phyloP scores from a whole-genome alignment of 2,329 filamentous ascomycete genomes.

The Cryphonectria naterciae region DNA sequence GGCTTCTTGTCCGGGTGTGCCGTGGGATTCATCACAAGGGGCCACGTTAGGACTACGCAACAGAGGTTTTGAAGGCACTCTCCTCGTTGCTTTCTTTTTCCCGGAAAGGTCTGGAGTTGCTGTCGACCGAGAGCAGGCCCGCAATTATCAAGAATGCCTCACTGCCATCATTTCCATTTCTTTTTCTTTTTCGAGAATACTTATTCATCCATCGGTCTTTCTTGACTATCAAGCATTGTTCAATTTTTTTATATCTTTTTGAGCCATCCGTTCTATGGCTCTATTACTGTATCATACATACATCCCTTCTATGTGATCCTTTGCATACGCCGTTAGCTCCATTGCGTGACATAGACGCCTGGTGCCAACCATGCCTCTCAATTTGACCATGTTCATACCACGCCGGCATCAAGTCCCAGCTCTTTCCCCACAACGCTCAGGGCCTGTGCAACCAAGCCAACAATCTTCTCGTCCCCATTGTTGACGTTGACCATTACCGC shows the following conservation, averaged over 20 bases:
- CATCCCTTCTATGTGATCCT: background rate
- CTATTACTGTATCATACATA: background rate
- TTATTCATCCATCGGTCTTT: background rate
- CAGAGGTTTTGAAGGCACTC: slow-evolving; percentile 5
- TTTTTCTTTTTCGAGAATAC: no score
- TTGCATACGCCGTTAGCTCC: background rate
- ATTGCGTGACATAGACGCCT: background rate
- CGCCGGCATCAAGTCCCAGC: slow-evolving; percentile 43
- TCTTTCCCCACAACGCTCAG: slow-evolving; percentile 66
- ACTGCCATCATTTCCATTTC: background rate
- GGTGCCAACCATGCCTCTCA: background rate
- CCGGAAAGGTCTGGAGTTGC: background rate
- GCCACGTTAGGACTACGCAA: slow-evolving; percentile 21
- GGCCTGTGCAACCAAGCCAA: slow-evolving; percentile 60
- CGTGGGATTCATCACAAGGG: slow-evolving; percentile 23
- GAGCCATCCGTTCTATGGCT: background rate
- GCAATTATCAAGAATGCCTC: background rate
- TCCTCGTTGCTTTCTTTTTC: background rate
- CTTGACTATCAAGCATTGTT: background rate
- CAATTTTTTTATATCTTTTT: background rate
- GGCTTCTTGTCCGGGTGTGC: slow-evolving; percentile 20
- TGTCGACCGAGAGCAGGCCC: background rate
- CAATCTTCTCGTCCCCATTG: slow-evolving; percentile 63
- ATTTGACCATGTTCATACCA: background rate
- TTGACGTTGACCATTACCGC: slow-evolving; percentile 62